Percentiles rank a stretch among this genome's conserved stretches.
phyloP scores from a whole-genome alignment of 257 asterid species.

The Fraxinus quadrangulata region DNA sequence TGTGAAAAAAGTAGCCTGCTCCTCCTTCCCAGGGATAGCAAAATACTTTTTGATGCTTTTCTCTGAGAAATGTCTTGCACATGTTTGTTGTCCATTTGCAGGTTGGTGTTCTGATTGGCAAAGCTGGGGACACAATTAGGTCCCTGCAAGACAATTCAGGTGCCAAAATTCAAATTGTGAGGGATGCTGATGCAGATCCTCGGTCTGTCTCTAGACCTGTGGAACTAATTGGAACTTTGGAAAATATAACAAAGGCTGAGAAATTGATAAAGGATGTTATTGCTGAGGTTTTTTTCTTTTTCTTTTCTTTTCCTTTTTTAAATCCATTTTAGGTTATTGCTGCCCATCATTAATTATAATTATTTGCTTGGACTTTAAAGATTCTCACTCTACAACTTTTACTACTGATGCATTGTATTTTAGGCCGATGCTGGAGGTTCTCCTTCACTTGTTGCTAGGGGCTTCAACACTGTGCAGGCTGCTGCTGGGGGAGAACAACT shows the following conservation, averaged over 20 bases:
- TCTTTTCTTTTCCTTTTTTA: background rate
- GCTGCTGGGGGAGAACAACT: conserved; percentile 85
- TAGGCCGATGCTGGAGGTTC: conserved; percentile 99
- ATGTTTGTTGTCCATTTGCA: conserved; percentile 14
- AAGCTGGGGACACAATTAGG: conserved; percentile 94
- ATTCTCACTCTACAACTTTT: background rate
- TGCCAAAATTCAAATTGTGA: conserved; percentile 94
- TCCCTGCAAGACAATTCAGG: conserved; percentile 93
- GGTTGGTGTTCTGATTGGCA: conserved; percentile 98
- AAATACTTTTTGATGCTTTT: background rate
- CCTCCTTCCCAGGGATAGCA: background rate
- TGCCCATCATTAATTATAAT: background rate
- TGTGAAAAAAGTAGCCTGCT: background rate
- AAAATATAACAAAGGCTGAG: conserved; percentile 77
- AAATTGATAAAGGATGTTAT: conserved; percentile 84
- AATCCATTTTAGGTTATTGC: background rate
- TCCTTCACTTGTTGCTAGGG: conserved; percentile 97
- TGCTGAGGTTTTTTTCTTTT: conserved; percentile 66
- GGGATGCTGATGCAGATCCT: conserved; percentile 93
- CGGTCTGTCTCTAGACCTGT: conserved; percentile 70
- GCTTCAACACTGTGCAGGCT: conserved; percentile 74
- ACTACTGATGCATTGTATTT: conserved; percentile 22
- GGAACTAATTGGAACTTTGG: conserved; percentile 82
- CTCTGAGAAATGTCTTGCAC: background rate
- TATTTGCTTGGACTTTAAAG: background rate